These are phyloP conservation scores for Volvox reticuliferus DNA, from an alignment of 139 green algal species.

Conservation along the genomic window DNA sequence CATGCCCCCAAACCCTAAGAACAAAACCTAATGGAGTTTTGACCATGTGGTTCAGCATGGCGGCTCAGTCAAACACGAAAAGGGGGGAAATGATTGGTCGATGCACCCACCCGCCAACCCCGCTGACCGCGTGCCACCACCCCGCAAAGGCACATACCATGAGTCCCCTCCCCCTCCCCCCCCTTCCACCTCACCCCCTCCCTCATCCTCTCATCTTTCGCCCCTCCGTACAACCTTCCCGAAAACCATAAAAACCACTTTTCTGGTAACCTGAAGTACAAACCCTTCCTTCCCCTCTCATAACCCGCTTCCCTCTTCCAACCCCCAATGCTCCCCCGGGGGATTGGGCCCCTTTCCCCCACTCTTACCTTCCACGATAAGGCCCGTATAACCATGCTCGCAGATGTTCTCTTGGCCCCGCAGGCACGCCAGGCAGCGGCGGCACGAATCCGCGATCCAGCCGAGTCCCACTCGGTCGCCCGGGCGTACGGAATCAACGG, in stretches of 20 bases:
- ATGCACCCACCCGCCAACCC: too few species aligned
- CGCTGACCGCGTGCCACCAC: too few species aligned
- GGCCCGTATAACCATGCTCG: constrained; percentile 59
- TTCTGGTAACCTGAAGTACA: too few species aligned
- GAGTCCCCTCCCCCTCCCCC: neutral
- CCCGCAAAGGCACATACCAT: too few species aligned
- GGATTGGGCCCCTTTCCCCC: too few species aligned
- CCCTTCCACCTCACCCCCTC: neutral
- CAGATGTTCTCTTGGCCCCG: constrained; percentile 71
- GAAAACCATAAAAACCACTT: neutral
- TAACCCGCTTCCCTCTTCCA: neutral
- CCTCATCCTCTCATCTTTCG: neutral
- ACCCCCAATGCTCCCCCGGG: too few species aligned
- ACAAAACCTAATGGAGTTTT: too few species aligned
- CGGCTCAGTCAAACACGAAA: too few species aligned
- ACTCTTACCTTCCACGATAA: constrained; percentile 47
- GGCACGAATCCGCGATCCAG: constrained; percentile 70
- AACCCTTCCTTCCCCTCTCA: neutral
- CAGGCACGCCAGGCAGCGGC: constrained; percentile 65
- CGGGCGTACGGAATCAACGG: constrained; percentile 5
- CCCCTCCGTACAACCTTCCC: neutral
- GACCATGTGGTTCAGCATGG: too few species aligned
- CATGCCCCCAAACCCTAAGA: too few species aligned
- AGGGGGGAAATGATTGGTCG: too few species aligned
- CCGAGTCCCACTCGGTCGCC: constrained; percentile 65